Percentiles rank a stretch among this genome's conserved stretches.
Conservation (phyloP, 83 land plant genomes). For the Isoetes engelmannii region DNA sequence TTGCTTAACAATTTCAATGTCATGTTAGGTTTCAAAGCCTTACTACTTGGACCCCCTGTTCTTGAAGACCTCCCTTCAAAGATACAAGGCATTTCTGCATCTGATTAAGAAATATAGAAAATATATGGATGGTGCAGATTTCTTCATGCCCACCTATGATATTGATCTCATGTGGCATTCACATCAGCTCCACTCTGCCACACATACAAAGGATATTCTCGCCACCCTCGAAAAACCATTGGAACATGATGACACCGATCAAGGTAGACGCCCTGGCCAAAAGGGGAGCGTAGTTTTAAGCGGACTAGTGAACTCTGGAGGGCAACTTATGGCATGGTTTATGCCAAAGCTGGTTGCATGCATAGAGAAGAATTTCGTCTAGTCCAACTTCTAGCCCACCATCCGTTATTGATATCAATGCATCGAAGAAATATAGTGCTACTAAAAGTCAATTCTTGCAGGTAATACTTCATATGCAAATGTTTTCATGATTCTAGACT, state of each 20-base stretch:
- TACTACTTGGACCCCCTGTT: conserved; percentile 52
- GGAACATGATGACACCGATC: conserved; percentile 31
- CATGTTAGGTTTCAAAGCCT: conserved; percentile 41
- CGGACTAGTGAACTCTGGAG: conserved; percentile 63
- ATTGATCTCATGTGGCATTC: conserved; percentile 68
- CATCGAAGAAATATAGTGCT: too few species aligned
- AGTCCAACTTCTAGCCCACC: conserved; percentile 10
- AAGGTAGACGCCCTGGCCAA: conserved; percentile 26
- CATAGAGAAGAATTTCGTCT: conserved; percentile 12
- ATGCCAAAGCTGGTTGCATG: conserved; percentile 65
- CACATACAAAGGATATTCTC: conserved; percentile 47
- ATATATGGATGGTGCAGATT: conserved; percentile 10
- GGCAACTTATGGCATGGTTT: conserved; percentile 52
- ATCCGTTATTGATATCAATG: too few species aligned
- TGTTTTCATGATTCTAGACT: too few species aligned
- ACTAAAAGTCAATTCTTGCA: too few species aligned
- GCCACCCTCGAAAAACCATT: conserved; percentile 28
- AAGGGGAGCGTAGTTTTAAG: conserved; percentile 35
- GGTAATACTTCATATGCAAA: too few species aligned
- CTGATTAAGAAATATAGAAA: conserved; percentile 26
- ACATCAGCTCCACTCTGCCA: conserved; percentile 70
- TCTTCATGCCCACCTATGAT: conserved; percentile 58
- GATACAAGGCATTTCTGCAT: conserved; percentile 64
- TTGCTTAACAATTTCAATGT: neutral
- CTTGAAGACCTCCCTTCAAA: conserved; percentile 50